A percentile compares a stretch with the other conserved stretches of the same genome.
Conservation (phyloP, 768 basidiomycete genomes). For the Kwoniella heveanensis region DNA sequence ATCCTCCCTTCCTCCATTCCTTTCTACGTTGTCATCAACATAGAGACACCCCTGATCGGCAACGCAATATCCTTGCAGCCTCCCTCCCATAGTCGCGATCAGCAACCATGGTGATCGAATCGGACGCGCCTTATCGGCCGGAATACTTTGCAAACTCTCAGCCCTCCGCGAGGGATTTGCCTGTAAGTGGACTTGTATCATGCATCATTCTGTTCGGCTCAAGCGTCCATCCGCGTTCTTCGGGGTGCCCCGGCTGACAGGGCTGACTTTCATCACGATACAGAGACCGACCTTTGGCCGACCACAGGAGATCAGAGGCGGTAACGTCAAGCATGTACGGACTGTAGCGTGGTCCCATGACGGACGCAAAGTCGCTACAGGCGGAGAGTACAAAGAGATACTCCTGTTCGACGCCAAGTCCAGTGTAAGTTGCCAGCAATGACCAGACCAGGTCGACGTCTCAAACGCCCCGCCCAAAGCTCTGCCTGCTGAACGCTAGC, state of each 20-base stretch:
- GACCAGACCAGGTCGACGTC: no score
- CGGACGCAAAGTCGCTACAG: slow-evolving; percentile 41
- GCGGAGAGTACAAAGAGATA: slow-evolving; percentile 42
- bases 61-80: neutral
- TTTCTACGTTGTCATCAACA: no score
- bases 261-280: neutral
- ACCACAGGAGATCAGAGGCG: slow-evolving; percentile 37
- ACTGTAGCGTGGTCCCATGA: slow-evolving; percentile 46
- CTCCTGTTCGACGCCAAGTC: slow-evolving; percentile 39
- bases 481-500: no score
- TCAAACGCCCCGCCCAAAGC: no score
- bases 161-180: slow-evolving; percentile 27
- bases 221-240: no score
- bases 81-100: neutral
- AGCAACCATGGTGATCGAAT: slow-evolving; percentile 12
- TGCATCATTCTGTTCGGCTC: neutral
- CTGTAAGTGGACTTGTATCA: slow-evolving; percentile 11
- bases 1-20: no score
- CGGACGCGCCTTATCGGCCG: slow-evolving; percentile 14
- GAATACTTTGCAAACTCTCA: slow-evolving; percentile 26
- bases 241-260: no score
- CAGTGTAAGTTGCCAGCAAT: slow-evolving; percentile 11
- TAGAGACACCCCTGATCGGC: no score
- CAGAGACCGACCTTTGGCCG: slow-evolving; percentile 39
- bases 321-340: slow-evolving; percentile 34